phyloP scores from a whole-genome alignment of 345 rosid genomes.

The rapeseed (Brassica napus) region Da-Ae NC_063446.1:59854001-59854500 shows the following conservation, averaged over 20 bases:
- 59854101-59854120: slow-evolving; percentile 36
- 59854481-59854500: too few species aligned
- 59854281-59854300: neutral
- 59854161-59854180: neutral
- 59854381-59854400: neutral
- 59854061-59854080: neutral
- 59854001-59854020: neutral
- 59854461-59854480: too few species aligned
- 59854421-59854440: neutral
- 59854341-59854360: neutral
- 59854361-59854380: neutral
- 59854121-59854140: slow-evolving; percentile 1
- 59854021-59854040: neutral
- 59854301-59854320: neutral
- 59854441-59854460: neutral
- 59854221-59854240: neutral
- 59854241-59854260: neutral
- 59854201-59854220: slow-evolving; percentile 5
- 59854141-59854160: neutral
- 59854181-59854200: slow-evolving; percentile 3
- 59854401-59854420: neutral
- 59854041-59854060: neutral
- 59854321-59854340: neutral
- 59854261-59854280: neutral
- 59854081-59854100: slow-evolving; percentile 34